A percentile compares a stretch with the other conserved stretches of the same genome.
Evolutionary conservation across 2,329 filamentous ascomycete species (phyloP).

Genomic region (Nothomitra cinnamomea): DNA sequence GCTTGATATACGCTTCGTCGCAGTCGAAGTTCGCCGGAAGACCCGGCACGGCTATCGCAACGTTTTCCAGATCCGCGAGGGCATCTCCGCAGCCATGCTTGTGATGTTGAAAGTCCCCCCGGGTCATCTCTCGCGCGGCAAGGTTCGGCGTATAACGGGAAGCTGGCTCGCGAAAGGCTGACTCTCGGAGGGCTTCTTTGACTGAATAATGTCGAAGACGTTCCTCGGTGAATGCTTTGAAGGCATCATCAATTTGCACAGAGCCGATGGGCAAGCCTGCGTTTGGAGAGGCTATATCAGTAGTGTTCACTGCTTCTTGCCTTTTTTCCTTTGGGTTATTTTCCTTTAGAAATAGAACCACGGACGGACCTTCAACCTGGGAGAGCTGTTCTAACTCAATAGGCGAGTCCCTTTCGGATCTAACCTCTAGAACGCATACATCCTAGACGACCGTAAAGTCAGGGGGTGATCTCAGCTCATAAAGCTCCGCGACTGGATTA

Average conservation of each 20-base stretch:
- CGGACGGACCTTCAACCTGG: not conserved
- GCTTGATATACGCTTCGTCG: not conserved
- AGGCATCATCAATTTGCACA: not conserved
- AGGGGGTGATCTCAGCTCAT: not conserved
- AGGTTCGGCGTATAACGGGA: not conserved
- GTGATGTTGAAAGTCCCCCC: not conserved
- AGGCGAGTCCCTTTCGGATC: not conserved
- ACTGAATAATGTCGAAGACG: not conserved
- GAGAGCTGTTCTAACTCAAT: not conserved
- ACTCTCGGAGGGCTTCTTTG: not conserved
- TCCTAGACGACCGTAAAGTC: not conserved
- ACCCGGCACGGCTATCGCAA: not conserved
- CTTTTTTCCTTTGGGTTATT: too few species aligned
- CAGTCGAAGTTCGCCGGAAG: not conserved
- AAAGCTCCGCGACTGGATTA: not conserved
- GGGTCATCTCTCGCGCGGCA: not conserved
- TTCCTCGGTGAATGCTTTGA: not conserved
- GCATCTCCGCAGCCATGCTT: not conserved
- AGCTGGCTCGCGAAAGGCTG: not conserved
- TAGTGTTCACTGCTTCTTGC: too few species aligned
- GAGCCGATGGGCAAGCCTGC: not conserved
- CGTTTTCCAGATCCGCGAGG: not conserved
- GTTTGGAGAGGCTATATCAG: too few species aligned
- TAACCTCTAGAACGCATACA: not conserved
- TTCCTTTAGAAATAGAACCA: not conserved